A percentile compares a stretch with the other conserved stretches of the same genome.
These are phyloP conservation scores for Pochonia chlamydosporia DNA, from an alignment of 2,329 filamentous ascomycete species.

Conservation along the genomic window DNA sequence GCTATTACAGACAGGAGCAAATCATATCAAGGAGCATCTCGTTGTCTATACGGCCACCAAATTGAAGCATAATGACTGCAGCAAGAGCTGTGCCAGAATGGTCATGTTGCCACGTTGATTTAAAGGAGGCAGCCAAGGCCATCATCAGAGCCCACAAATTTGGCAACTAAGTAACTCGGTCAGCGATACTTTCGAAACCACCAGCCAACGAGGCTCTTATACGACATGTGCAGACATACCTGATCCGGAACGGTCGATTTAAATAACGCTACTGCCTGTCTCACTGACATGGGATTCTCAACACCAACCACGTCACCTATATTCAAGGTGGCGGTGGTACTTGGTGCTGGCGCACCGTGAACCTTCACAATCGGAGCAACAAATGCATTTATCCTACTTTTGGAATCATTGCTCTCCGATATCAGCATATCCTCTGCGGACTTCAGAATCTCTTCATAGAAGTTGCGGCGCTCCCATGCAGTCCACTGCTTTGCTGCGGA, in stretches of 20 bases:
- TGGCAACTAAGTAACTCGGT: neutral
- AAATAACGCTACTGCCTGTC: neutral
- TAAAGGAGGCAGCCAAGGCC: neutral
- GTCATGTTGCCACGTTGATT: neutral
- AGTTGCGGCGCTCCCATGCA: neutral
- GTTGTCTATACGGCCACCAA: neutral
- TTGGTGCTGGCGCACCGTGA: neutral
- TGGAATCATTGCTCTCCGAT: neutral
- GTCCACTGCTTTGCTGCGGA: neutral
- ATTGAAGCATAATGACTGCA: neutral
- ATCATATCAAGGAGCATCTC: neutral
- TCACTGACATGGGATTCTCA: no score
- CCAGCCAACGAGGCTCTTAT: no score
- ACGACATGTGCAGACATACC: no score
- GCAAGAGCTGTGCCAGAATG: neutral
- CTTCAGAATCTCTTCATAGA: neutral
- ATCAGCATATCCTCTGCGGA: neutral
- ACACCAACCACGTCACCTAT: no score
- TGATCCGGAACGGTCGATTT: no score
- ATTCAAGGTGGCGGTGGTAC: no score
- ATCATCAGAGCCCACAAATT: neutral
- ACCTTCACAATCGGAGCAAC: neutral
- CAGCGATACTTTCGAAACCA: no score
- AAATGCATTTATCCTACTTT: neutral
- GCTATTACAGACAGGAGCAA: neutral